Evolutionary conservation across 176 grass and related monocot genomes (phyloP).

Genomic region (Triticum urartu): DNA sequence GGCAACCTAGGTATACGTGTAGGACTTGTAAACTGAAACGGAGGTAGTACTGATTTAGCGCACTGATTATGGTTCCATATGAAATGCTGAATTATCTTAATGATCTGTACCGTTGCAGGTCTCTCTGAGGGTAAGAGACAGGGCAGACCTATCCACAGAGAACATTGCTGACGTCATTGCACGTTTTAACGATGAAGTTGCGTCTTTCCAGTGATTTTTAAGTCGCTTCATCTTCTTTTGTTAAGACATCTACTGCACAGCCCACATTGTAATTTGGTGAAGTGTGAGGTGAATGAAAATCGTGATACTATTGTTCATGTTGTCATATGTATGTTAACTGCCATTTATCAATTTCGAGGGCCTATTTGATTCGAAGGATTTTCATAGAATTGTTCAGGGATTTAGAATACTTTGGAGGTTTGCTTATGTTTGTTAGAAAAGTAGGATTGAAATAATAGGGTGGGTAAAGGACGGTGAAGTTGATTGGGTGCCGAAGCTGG

Average conservation of each 20-base stretch:
- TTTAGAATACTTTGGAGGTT: background rate
- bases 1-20: too few species aligned
- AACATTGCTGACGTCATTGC: slow-evolving; percentile 50
- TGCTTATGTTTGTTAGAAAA: background rate
- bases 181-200: slow-evolving; percentile 64
- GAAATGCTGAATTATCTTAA: slow-evolving; percentile 1
- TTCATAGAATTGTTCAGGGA: background rate
- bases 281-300: background rate
- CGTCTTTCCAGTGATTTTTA: slow-evolving; percentile 53
- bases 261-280: background rate
- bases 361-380: background rate
- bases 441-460: too few species aligned
- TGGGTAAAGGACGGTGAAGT: too few species aligned
- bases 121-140: slow-evolving; percentile 74
- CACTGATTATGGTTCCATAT: background rate
- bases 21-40: too few species aligned
- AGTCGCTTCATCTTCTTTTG: background rate
- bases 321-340: background rate
- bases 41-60: background rate
- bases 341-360: background rate
- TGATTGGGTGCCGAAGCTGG: too few species aligned
- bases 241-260: background rate
- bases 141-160: slow-evolving; percentile 51
- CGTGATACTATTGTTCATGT: background rate
- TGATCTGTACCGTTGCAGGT: slow-evolving; percentile 48